phyloP scores from a whole-genome alignment of 2,329 filamentous ascomycete species.

The Xenoacremonium recifei region DNA sequence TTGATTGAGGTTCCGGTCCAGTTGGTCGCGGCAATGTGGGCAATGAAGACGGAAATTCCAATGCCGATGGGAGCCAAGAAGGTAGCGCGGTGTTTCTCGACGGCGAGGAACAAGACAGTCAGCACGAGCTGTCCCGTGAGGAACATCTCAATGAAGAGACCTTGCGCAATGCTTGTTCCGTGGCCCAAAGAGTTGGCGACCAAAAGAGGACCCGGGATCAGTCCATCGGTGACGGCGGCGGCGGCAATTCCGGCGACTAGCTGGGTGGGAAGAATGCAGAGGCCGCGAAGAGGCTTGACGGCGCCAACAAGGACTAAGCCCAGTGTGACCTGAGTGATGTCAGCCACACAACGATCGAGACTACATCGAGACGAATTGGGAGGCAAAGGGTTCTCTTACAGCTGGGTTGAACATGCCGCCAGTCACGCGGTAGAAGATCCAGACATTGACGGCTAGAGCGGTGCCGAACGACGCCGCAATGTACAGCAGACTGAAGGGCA shows the following conservation, averaged over 20 bases:
- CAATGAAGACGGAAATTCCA: constrained; percentile 67
- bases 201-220: constrained; percentile 56
- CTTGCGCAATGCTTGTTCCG: constrained; percentile 52
- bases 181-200: constrained; percentile 56
- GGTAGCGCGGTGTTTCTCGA: constrained; percentile 72
- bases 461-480: constrained; percentile 50
- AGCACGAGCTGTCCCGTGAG: constrained; percentile 63
- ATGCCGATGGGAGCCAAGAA: constrained; percentile 71
- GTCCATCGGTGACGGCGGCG: constrained; percentile 53
- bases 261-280: constrained; percentile 55
- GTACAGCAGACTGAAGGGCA: constrained; percentile 42
- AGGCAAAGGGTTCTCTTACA: constrained; percentile 33
- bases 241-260: constrained; percentile 58
- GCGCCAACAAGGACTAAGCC: constrained; percentile 59
- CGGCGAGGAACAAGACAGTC: constrained; percentile 67
- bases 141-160: constrained; percentile 67
- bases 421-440: constrained; percentile 55
- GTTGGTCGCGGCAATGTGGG: constrained; percentile 43
- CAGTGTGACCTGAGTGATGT: constrained; percentile 47
- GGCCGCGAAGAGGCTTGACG: constrained; percentile 50
- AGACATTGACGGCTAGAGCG: constrained; percentile 52
- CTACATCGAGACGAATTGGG: too few relatives aligned
- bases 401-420: constrained; percentile 52
- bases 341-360: too few relatives aligned
- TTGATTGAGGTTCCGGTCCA: constrained; percentile 50